These are phyloP conservation scores for Triticum timopheevii DNA, from an alignment of 176 grass and related monocot genomes.

Conservation along the genomic window DNA sequence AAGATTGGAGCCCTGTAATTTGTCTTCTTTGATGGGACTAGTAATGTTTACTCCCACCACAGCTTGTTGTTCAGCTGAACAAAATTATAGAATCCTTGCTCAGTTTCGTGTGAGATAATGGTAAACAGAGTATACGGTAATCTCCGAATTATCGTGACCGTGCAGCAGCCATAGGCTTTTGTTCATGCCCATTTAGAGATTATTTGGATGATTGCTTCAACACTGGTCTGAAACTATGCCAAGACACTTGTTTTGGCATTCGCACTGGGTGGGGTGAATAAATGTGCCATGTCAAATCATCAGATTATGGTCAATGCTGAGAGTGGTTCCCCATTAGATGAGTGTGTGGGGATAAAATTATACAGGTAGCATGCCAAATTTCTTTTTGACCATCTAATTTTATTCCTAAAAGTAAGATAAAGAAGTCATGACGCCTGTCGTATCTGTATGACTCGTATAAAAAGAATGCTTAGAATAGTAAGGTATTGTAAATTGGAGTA, in stretches of 20 bases:
- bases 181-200: neutral
- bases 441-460: no score
- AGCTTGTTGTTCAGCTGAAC: neutral
- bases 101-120: neutral
- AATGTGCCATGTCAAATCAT: neutral
- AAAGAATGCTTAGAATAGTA: no score
- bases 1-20: neutral
- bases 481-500: no score
- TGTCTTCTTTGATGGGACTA: neutral
- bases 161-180: neutral
- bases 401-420: neutral
- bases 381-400: neutral
- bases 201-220: neutral
- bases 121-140: neutral
- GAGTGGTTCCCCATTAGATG: neutral
- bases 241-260: neutral
- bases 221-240: neutral
- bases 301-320: neutral
- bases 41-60: neutral
- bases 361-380: neutral
- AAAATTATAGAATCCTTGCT: neutral
- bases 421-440: no score
- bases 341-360: neutral
- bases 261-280: neutral
- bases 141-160: neutral